A percentile compares a stretch with the other conserved stretches of the same genome.
phyloP scores from a whole-genome alignment of 257 asterid species.

The Marsdenia floribunda region DNA sequence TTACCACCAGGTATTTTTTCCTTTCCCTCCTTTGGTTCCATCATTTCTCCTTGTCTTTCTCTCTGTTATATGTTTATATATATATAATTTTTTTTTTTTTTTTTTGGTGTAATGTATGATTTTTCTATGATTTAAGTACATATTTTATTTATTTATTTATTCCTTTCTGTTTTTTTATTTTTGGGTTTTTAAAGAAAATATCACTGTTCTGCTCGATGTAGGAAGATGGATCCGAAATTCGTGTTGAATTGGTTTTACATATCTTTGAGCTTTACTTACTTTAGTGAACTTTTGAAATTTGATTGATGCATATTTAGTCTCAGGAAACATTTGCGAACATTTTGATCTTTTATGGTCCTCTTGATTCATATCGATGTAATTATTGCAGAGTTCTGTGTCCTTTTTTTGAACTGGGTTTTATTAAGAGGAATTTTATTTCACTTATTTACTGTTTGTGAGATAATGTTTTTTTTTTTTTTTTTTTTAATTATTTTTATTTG shows the following conservation, averaged over 20 bases:
- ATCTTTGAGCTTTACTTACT: background rate
- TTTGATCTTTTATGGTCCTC: background rate
- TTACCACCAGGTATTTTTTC: conserved; percentile 4
- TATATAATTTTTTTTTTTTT: too few relatives aligned
- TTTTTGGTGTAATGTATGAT: background rate
- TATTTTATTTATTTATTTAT: too few relatives aligned
- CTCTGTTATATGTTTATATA: background rate
- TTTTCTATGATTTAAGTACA: background rate
- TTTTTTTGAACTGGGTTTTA: background rate
- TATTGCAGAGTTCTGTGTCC: background rate
- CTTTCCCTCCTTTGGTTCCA: background rate
- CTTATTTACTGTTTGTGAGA: background rate
- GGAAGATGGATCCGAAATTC: conserved; percentile 10
- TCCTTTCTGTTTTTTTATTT: background rate
- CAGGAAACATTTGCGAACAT: background rate
- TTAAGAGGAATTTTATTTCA: background rate
- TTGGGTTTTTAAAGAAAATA: conserved; percentile 1
- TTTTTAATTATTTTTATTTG: background rate
- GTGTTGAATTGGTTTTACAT: background rate
- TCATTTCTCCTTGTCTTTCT: background rate
- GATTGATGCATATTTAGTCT: background rate
- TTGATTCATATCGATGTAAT: background rate
- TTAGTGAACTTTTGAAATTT: background rate
- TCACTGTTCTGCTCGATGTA: conserved; percentile 1
- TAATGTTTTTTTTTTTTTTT: background rate